Base-by-base conservation (phyloP, 129 eudicot species). In the Logfia minima region DNA sequence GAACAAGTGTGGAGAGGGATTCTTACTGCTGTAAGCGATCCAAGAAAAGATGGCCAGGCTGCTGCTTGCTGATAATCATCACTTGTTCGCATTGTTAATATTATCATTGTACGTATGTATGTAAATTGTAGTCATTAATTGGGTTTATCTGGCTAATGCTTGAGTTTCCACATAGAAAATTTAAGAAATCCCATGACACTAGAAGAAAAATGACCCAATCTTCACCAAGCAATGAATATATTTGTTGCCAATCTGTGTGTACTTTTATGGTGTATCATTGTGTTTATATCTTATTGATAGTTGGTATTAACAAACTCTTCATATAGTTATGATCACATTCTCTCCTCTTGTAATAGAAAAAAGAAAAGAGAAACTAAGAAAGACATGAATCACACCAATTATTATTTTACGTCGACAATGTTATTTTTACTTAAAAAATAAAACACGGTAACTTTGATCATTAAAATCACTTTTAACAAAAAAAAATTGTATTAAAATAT, bases 1-100 rank as follows among this genome's bases (percentile, higher is more conserved):
- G 61, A 35, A 2, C 75, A 60, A 53, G 82, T 79, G 29, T 53
- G 75, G 5, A 85, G n/a, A 68, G 97, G 97, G 67, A 61, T 82
- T 52, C 92, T 94, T 56, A 91, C 90, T 8, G 97, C 96, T 6
- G 96, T 94, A 17, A 84, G 97, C 24, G 97, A 94, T 75, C 93
- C 96, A 13, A 86, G 99, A 75, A 91, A 91, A 86, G 94, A 90
- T 74, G 99, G 96, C 17, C 84, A 72, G 66, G 92, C 99, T 19
- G 96, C 96, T n/a, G 95, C 95, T 34, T 79, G 85, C 22, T 90
- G 82, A 84, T 74, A 21, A 37, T 56, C 10, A 11, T 10, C 56
- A 21, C 26, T 56, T 41, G 22, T 21, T 5, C 23, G 13, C 17
- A 23, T 34, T 23, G 56, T 56, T 16, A 8, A 18, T 56, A 22